Percentiles rank a stretch among this genome's conserved stretches.
Conservation (phyloP, 1,284 basidiomycete genomes). For the Clitocybe nebularis region DNA sequence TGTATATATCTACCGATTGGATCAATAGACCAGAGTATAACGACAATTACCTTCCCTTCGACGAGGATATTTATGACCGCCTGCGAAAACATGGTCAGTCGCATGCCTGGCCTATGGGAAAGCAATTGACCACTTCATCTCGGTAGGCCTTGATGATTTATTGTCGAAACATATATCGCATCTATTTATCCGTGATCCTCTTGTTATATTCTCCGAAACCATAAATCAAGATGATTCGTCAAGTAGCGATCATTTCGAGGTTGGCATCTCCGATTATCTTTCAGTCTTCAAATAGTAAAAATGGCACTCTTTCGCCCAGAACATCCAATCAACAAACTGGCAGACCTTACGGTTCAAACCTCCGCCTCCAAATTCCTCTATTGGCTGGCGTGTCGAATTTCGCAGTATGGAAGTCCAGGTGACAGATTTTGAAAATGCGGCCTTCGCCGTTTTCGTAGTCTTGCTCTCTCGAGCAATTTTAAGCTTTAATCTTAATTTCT, state of each 20-base stretch:
- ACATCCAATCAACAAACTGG: conserved; percentile 99
- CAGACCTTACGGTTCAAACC: conserved; percentile 99
- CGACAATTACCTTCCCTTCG: conserved; percentile 81
- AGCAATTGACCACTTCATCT: too few species aligned
- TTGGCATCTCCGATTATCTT: conserved; percentile 30
- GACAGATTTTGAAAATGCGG: conserved; percentile 99
- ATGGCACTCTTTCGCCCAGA: conserved; percentile 58
- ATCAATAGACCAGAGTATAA: conserved; percentile 92
- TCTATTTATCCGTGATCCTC: conserved; percentile 95
- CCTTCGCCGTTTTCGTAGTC: conserved; percentile 92
- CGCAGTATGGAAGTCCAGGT: conserved; percentile 98
- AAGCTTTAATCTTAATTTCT: conserved; percentile 89
- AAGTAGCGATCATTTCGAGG: conserved; percentile 96
- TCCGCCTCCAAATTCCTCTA: conserved; percentile 85
- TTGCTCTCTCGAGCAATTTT: conserved; percentile 93
- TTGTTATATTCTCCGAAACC: conserved; percentile 94
- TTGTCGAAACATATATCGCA: conserved; percentile 93
- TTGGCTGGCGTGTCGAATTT: conserved; percentile 99
- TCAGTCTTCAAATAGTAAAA: too few species aligned
- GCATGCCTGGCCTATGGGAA: too few species aligned
- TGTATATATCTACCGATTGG: conserved; percentile 88
- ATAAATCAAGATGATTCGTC: conserved; percentile 87
- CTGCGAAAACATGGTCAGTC: conserved; percentile 69
- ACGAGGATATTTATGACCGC: conserved; percentile 70
- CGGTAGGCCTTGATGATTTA: conserved; percentile 78